Conservation (phyloP, 1,284 basidiomycete species). For the Agaricales sp. region DNA sequence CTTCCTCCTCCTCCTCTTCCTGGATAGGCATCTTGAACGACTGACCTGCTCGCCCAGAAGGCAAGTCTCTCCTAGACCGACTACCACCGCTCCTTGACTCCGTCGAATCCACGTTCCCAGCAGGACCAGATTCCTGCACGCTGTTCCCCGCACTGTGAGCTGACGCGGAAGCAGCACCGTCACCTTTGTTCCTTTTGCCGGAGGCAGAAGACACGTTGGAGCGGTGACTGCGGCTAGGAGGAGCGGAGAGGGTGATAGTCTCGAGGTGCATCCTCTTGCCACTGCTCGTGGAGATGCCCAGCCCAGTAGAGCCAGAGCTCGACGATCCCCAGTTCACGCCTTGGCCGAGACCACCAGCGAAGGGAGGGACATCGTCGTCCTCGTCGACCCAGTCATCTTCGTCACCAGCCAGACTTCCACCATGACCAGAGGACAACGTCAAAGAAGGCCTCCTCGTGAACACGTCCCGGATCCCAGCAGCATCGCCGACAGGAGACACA, state of each 20-base stretch:
- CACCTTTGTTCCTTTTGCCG: constrained; percentile 1
- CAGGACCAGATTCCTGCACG: constrained; percentile 47
- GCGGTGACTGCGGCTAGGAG: constrained; percentile 11
- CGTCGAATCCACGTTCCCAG: constrained; percentile 36
- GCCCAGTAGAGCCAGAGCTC: constrained; percentile 10
- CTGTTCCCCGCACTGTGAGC: constrained; percentile 13
- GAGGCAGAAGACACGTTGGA: constrained; percentile 13
- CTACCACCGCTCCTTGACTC: constrained; percentile 34
- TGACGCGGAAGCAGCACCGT: constrained; percentile 21
- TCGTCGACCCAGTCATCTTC: constrained; percentile 81
- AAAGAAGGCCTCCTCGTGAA: constrained; percentile 57
- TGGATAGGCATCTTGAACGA: constrained; percentile 59
- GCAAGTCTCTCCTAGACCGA: constrained; percentile 46
- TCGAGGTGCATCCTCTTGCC: constrained; percentile 8
- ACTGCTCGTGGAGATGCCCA: background rate
- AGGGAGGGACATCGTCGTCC: constrained; percentile 67
- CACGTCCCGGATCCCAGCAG: constrained; percentile 56
- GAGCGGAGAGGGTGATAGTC: background rate
- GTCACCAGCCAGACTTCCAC: constrained; percentile 30
- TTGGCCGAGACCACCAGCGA: constrained; percentile 71
- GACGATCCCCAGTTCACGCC: constrained; percentile 32
- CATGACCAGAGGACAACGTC: constrained; percentile 20
- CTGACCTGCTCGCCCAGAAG: constrained; percentile 46
- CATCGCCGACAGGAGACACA: constrained; percentile 47
- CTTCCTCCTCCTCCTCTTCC: constrained; percentile 70